Evolutionary conservation across 345 rosid genomes (phyloP), one percentile per base, ranked within the genome.

Genomic region (Dimocarpus longan): DNA sequence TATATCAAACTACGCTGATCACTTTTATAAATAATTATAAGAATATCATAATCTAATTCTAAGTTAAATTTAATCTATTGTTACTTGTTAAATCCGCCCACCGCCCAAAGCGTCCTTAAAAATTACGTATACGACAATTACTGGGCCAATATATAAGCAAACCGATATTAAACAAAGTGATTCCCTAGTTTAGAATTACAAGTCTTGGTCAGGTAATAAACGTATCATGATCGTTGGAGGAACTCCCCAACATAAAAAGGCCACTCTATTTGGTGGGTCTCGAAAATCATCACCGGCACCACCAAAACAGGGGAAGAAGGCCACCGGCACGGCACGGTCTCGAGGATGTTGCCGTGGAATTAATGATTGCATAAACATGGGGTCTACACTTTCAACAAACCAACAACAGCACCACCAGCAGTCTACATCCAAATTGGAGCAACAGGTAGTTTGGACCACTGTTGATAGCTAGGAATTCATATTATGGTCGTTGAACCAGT

Each of bases 391-490:
- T 59, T 80, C 81, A 0, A 79, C 56, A 7, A 65, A 40, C 57
- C 81, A 68, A 32, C 83, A 50, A 3, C 63, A 39, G 64, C 80
- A 26, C 21, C 82, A 63, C 22, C 37, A 66, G 18, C 82, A 28
- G 46, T 59, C 79, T 18, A 46, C 57, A 50, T 80, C 83, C 50
- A 68, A 79, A 26, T 73, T 86, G 72, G 80, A 82, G 80, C 78
- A 77, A 43, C 86, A 86, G 90, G 90, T 76, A 48, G 8, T 19
- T 71, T 68, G 73, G 71, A 80, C 81, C 80, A 66, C 54, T 11
- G 10, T 46, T 46, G 2, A 32, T 66, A 22, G 19, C n/a, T 76
- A 52, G 24, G 39, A 54, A 54, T 63, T 62, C 68, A 43, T 22
- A 2, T 5, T 24, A 60, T 42, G 8, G 24, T 22, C 67, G 21